phyloP scores from a whole-genome alignment of 176 grass and related monocot genomes.

The Oryza glaberrima region DNA sequence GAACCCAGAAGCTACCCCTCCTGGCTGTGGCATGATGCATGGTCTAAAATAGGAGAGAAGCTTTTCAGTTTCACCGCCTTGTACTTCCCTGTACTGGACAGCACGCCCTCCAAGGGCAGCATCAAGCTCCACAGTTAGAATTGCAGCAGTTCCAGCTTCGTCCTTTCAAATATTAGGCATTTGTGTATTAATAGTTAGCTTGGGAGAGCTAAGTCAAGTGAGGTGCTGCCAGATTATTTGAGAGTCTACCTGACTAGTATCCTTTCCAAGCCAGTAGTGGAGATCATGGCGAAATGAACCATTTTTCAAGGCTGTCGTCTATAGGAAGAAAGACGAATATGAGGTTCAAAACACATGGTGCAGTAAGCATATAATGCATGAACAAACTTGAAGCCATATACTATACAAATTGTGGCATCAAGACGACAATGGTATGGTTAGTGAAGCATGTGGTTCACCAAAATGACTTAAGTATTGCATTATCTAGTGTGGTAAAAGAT shows the following conservation, averaged over 20 bases:
- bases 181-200: conserved; percentile 21
- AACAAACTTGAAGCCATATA: background rate
- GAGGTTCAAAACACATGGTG: background rate
- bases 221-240: conserved; percentile 34
- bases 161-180: conserved; percentile 52
- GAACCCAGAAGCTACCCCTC: conserved; percentile 86
- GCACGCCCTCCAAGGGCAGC: conserved; percentile 86
- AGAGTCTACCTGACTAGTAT: conserved; percentile 86
- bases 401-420: background rate
- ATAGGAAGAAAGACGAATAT: conserved; percentile 33
- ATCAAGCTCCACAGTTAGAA: conserved; percentile 92
- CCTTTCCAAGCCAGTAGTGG: conserved; percentile 99
- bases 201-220: conserved; percentile 35
- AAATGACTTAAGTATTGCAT: background rate
- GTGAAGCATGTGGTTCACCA: conserved; percentile 29
- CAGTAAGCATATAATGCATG: conserved; percentile 4
- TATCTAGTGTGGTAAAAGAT: background rate
- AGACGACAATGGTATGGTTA: background rate
- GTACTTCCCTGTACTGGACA: conserved; percentile 88
- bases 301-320: conserved; percentile 86
- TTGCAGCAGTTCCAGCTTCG: conserved; percentile 85
- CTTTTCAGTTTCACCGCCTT: conserved; percentile 94
- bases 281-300: conserved; percentile 91
- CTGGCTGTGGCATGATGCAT: conserved; percentile 93
- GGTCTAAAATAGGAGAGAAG: conserved; percentile 94